These are phyloP conservation scores for Silene noctiflora DNA, from an alignment of 179 eudicot species.

Conservation along the genomic window DNA sequence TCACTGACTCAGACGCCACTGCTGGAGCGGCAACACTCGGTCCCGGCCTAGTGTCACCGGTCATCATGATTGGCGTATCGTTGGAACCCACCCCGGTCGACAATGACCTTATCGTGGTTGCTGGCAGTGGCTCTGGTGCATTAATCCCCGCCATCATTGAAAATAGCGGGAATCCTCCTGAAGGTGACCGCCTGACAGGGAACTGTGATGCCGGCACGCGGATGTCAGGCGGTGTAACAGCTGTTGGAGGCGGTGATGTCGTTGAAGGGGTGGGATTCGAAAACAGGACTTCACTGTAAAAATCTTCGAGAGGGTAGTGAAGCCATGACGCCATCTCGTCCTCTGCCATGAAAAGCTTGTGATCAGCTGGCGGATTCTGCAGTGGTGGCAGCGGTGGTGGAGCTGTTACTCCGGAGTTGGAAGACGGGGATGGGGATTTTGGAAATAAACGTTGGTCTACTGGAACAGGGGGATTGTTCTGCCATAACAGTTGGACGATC, in stretches of 20 bases:
- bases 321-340: slow-evolving; percentile 77
- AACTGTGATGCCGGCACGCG: too few relatives aligned
- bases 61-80: slow-evolving; percentile 12
- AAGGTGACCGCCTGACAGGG: neutral
- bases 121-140: slow-evolving; percentile 12
- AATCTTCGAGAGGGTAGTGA: slow-evolving; percentile 50
- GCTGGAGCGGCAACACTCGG: neutral
- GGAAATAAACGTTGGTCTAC: slow-evolving; percentile 24
- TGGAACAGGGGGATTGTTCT: slow-evolving; percentile 40
- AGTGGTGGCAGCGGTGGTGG: slow-evolving; percentile 9
- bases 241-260: neutral
- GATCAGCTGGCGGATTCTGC: slow-evolving; percentile 16
- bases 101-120: slow-evolving; percentile 21
- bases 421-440: slow-evolving; percentile 20
- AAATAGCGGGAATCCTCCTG: slow-evolving; percentile 33
- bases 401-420: slow-evolving; percentile 5
- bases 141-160: slow-evolving; percentile 30
- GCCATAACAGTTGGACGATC: slow-evolving; percentile 53
- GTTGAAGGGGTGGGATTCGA: slow-evolving; percentile 22
- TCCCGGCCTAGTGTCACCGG: too few relatives aligned
- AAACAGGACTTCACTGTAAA: slow-evolving; percentile 39
- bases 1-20: neutral
- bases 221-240: neutral
- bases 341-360: slow-evolving; percentile 47
- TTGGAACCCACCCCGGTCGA: slow-evolving; percentile 52